These are phyloP conservation scores for Debaryomycetaceae sp. DNA, from an alignment of 1,139 yeast species.

Conservation along the genomic window DNA sequence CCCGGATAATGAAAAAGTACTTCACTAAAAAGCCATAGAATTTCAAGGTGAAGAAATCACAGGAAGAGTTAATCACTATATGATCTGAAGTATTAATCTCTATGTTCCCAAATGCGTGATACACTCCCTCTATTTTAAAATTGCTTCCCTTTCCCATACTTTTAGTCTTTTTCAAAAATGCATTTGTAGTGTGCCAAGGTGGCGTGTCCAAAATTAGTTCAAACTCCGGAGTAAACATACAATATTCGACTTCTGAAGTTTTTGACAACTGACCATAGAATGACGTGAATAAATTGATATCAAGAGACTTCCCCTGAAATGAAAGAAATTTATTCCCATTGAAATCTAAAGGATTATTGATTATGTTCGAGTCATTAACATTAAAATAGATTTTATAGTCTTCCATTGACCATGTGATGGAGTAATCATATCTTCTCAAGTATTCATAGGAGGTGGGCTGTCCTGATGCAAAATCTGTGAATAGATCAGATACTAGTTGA, in stretches of 20 bases:
- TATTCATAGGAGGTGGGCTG: slow-evolving; percentile 69
- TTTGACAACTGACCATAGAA: slow-evolving; percentile 56
- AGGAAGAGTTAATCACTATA: slow-evolving; percentile 60
- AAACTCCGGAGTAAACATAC: slow-evolving; percentile 56
- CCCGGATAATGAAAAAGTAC: slow-evolving; percentile 73
- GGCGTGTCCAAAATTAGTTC: slow-evolving; percentile 72
- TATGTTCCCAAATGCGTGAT: slow-evolving; percentile 55
- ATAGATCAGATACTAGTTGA: slow-evolving; percentile 66
- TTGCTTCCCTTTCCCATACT: slow-evolving; percentile 63
- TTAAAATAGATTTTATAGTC: slow-evolving; percentile 66
- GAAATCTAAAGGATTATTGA: slow-evolving; percentile 83
- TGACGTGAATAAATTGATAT: slow-evolving; percentile 53
- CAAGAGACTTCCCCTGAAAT: slow-evolving; percentile 62
- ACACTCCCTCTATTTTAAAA: slow-evolving; percentile 62
- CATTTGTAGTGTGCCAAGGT: slow-evolving; percentile 84
- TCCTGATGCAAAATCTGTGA: slow-evolving; percentile 76
- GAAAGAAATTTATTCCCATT: slow-evolving; percentile 75
- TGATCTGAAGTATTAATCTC: slow-evolving; percentile 68
- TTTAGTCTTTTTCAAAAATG: slow-evolving; percentile 59
- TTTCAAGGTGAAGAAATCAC: slow-evolving; percentile 64
- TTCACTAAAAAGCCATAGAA: slow-evolving; percentile 77
- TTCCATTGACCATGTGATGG: slow-evolving; percentile 54
- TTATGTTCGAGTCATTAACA: slow-evolving; percentile 82
- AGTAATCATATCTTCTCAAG: slow-evolving; percentile 68
- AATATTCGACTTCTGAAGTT: slow-evolving; percentile 53